Conservation (phyloP, 2,329 filamentous ascomycete species). For the Samsoniella hepiali region DNA sequence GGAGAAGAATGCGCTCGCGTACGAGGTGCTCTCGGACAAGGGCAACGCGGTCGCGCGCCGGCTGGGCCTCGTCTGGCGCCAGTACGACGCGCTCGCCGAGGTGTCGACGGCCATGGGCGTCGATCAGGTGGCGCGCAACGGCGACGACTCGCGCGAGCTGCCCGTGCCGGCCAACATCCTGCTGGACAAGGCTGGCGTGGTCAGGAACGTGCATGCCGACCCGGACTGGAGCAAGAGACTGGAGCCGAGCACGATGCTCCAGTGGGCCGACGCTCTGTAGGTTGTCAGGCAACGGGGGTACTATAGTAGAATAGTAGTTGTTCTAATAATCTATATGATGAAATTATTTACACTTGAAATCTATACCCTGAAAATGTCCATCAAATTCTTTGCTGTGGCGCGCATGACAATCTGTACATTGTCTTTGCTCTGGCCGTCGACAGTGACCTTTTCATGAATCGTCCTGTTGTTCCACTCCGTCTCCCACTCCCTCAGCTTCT, state of each 20-base stretch:
- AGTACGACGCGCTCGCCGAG: constrained; percentile 28
- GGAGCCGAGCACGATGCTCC: constrained; percentile 33
- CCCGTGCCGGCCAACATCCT: constrained; percentile 39
- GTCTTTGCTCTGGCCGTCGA: not conserved
- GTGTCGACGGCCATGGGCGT: constrained; percentile 30
- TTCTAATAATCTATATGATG: not conserved
- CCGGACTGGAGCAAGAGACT: constrained; percentile 37
- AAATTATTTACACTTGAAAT: not conserved
- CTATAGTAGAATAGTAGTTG: not conserved
- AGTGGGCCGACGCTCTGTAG: constrained; percentile 32
- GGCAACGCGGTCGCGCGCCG: constrained; percentile 34
- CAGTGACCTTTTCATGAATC: not conserved
- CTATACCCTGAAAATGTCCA: constrained; percentile 4
- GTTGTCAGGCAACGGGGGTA: not conserved
- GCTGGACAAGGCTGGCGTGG: constrained; percentile 34
- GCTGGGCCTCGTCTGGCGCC: constrained; percentile 36
- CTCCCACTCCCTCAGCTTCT: constrained; percentile 12
- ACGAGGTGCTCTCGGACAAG: constrained; percentile 39
- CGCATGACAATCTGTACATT: constrained; percentile 4
- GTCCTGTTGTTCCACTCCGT: constrained; percentile 7
- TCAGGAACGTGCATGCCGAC: constrained; percentile 36
- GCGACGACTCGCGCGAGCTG: constrained; percentile 36
- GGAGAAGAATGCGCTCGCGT: constrained; percentile 41
- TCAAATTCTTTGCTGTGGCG: not conserved
- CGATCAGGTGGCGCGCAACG: constrained; percentile 33